phyloP scores from a whole-genome alignment of 78 protist species.

The Monosiga brevicollis region DNA sequence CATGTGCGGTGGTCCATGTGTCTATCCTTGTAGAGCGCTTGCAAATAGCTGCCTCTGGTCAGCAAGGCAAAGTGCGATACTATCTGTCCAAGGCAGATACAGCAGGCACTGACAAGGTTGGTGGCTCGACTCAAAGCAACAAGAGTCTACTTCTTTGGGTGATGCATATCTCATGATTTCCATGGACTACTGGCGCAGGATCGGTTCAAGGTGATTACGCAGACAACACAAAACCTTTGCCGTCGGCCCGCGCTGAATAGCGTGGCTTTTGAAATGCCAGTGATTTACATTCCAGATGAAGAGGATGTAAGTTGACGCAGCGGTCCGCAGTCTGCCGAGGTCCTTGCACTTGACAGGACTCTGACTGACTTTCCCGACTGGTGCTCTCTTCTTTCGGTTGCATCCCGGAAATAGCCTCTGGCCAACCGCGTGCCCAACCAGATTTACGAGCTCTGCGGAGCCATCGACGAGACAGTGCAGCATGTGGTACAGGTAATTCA shows the following conservation, averaged over 20 bases:
- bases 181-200: neutral
- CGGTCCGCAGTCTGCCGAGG: neutral
- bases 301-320: neutral
- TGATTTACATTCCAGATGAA: slow-evolving; percentile 15
- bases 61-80: slow-evolving; percentile 9
- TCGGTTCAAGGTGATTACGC: slow-evolving; percentile 24
- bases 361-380: neutral
- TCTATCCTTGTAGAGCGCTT: neutral
- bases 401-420: neutral
- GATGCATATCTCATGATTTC: neutral
- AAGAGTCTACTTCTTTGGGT: neutral
- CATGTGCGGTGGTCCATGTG: neutral
- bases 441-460: slow-evolving; percentile 2
- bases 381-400: neutral
- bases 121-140: neutral
- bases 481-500: slow-evolving; percentile 20
- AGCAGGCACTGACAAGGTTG: neutral
- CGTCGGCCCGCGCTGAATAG: neutral
- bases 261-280: slow-evolving; percentile 11
- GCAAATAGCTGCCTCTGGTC: neutral
- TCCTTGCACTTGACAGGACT: neutral
- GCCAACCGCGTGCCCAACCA: neutral
- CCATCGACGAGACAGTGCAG: slow-evolving; percentile 3
- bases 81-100: slow-evolving; percentile 20
- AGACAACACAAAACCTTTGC: slow-evolving; percentile 36